Evolutionary conservation across 495 filamentous ascomycete species (phyloP).

Genomic region (Friedmanniomyces endolithicus): DNA sequence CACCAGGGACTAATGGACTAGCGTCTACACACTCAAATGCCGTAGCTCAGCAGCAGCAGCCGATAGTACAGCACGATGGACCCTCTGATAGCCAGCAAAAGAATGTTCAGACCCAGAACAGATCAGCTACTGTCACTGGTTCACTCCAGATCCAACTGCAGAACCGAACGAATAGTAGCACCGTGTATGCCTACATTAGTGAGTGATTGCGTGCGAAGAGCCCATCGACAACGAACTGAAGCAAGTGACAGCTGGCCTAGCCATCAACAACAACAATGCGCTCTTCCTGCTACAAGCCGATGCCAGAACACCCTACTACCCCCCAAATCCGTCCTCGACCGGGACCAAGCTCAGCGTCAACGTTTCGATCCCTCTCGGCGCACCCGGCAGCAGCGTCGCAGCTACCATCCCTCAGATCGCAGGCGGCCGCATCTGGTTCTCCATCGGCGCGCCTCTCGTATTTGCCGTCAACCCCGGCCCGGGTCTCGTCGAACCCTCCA

Average conservation of each 20-base stretch:
- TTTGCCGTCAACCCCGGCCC: slow-evolving; percentile 29
- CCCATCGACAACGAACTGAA: background rate
- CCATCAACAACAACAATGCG: slow-evolving; percentile 20
- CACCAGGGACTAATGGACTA: background rate
- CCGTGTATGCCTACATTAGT: slow-evolving; percentile 21
- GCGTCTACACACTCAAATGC: background rate
- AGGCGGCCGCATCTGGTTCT: slow-evolving; percentile 36
- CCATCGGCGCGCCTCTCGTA: slow-evolving; percentile 27
- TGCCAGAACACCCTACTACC: slow-evolving; percentile 13
- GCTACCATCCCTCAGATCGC: slow-evolving; percentile 32
- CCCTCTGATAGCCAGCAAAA: background rate
- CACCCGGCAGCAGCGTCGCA: slow-evolving; percentile 27
- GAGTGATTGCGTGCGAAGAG: background rate
- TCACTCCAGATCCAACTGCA: slow-evolving; percentile 13
- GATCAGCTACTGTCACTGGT: slow-evolving; percentile 1
- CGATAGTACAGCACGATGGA: background rate
- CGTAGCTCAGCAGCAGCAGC: background rate
- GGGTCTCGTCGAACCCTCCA: slow-evolving; percentile 34
- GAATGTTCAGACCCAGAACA: background rate
- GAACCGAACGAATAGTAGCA: slow-evolving; percentile 16
- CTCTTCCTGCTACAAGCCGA: slow-evolving; percentile 15
- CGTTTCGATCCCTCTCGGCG: slow-evolving; percentile 27
- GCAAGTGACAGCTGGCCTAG: slow-evolving; percentile 11
- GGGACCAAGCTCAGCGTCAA: slow-evolving; percentile 21
- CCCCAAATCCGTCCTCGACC: slow-evolving; percentile 20